Conservation (phyloP, 805 yeast species). For the Candida verbasci region DNA sequence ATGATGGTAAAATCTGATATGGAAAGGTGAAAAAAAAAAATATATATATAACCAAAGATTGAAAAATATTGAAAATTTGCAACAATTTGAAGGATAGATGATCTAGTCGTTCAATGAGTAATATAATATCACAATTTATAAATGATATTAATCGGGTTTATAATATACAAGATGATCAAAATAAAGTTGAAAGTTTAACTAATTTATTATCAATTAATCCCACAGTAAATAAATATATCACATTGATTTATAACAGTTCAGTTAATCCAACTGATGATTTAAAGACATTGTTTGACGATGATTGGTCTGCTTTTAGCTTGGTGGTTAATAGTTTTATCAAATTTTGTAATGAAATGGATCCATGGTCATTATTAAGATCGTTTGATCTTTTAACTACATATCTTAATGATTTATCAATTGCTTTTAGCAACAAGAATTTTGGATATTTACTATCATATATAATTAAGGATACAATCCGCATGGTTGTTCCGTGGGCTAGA, state of each 20-base stretch:
- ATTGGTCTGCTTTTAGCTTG: constrained; percentile 46
- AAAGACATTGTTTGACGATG: constrained; percentile 20
- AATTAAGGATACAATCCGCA: constrained; percentile 31
- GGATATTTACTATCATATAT: constrained; percentile 33
- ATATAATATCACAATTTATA: constrained; percentile 1
- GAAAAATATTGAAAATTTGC: background rate
- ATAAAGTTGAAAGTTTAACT: constrained; percentile 17
- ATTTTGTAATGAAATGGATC: constrained; percentile 48
- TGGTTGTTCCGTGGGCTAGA: constrained; percentile 42
- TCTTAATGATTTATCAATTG: constrained; percentile 43
- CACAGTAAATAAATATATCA: constrained; percentile 21
- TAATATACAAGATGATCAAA: constrained; percentile 3
- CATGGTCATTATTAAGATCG: constrained; percentile 48
- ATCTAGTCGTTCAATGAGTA: background rate
- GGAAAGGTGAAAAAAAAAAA: background rate
- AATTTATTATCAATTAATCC: constrained; percentile 23
- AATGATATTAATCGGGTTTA: constrained; percentile 6
- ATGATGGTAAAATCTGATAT: background rate
- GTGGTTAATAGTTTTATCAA: constrained; percentile 42
- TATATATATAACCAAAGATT: background rate
- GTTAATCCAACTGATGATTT: constrained; percentile 12
- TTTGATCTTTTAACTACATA: constrained; percentile 51
- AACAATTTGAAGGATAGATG: background rate
- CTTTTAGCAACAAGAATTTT: constrained; percentile 43
- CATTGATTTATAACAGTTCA: constrained; percentile 17